Evolutionary conservation across 2,329 filamentous ascomycete species (phyloP).

Genomic region (Aschersonia sp.): DNA sequence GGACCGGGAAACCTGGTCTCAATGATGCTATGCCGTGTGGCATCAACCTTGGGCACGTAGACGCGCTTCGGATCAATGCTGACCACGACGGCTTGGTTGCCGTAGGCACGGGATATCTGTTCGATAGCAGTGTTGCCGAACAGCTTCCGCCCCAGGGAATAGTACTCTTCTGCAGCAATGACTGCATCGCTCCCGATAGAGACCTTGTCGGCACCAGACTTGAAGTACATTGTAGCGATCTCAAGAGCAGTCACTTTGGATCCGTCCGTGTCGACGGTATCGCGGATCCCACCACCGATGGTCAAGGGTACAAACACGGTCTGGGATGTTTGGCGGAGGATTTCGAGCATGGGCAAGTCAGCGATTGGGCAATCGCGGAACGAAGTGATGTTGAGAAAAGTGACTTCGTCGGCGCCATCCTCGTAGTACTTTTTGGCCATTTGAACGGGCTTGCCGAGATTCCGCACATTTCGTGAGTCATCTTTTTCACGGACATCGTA

Average conservation of each 20-base stretch:
- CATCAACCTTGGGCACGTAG: conserved; percentile 61
- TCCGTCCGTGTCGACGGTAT: conserved; percentile 80
- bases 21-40: conserved; percentile 59
- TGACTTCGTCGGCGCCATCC: conserved; percentile 91
- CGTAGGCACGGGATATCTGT: conserved; percentile 84
- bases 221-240: conserved; percentile 94
- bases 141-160: conserved; percentile 51
- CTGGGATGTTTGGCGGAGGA: conserved; percentile 70
- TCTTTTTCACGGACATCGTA: conserved; percentile 94
- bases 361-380: conserved; percentile 90
- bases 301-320: conserved; percentile 94
- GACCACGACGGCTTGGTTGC: conserved; percentile 92
- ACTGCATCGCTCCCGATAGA: conserved; percentile 95
- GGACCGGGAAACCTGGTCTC: conserved; percentile 56
- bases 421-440: conserved; percentile 91
- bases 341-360: conserved; percentile 91
- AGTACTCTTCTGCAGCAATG: conserved; percentile 81
- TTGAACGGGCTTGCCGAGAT: conserved; percentile 91
- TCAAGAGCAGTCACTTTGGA: conserved; percentile 78
- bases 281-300: conserved; percentile 87
- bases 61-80: conserved; percentile 87
- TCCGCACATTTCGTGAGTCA: conserved; percentile 54
- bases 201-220: conserved; percentile 92
- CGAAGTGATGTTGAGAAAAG: conserved; percentile 95
- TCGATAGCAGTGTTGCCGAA: conserved; percentile 84